Conservation (phyloP, 1,284 basidiomycete genomes). For the Stygiomarasmius scandens region DNA sequence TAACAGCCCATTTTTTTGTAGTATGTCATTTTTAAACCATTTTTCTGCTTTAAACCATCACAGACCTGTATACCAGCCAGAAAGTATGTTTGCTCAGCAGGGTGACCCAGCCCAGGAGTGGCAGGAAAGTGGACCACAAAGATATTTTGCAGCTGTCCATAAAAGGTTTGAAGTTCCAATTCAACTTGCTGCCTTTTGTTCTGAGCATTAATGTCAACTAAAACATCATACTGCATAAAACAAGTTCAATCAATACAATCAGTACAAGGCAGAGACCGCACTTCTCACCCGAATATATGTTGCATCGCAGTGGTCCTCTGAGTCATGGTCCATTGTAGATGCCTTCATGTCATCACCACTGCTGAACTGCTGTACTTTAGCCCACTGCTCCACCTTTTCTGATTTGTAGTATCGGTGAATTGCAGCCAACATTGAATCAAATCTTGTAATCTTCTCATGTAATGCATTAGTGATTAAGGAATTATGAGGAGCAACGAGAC, state of each 20-base stretch:
- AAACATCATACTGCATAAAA: conserved; percentile 20
- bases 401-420: not conserved
- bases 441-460: conserved; percentile 18
- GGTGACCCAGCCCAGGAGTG: conserved; percentile 1
- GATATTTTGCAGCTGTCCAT: conserved; percentile 26
- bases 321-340: not conserved
- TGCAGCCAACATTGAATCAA: not conserved
- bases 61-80: conserved; percentile 19
- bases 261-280: not conserved
- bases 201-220: conserved; percentile 21
- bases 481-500: conserved; percentile 16
- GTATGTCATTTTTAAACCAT: not conserved
- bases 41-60: not conserved
- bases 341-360: conserved; percentile 27
- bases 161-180: conserved; percentile 14
- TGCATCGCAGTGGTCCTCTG: conserved; percentile 21
- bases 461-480: not conserved
- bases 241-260: not conserved
- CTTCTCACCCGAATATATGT: conserved; percentile 26
- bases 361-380: conserved; percentile 15
- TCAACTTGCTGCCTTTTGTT: conserved; percentile 2
- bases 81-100: conserved; percentile 6
- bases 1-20: not conserved
- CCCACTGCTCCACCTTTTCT: conserved; percentile 19
- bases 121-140: conserved; percentile 15